Percentiles rank a stretch among this genome's conserved stretches.
phyloP scores from a whole-genome alignment of 345 rosid genomes.

The Iberis pinnata region DNA sequence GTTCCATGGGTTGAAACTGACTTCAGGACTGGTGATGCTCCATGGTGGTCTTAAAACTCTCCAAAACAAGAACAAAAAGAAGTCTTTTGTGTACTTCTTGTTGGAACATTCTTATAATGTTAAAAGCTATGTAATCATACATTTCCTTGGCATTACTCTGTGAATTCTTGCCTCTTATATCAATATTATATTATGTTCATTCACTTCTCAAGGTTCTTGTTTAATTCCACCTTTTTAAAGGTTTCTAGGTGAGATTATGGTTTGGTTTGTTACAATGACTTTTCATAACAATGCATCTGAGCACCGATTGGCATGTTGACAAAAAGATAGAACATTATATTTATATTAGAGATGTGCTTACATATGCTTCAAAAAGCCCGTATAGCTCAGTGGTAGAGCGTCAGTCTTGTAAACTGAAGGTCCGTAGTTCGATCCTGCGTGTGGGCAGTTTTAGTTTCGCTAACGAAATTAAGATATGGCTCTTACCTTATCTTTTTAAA shows the following conservation, averaged over 20 bases:
- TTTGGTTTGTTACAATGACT: not conserved
- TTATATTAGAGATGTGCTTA: no score
- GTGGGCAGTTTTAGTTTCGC: constrained; percentile 61
- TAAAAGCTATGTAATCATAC: constrained; percentile 15
- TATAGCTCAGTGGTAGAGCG: constrained; percentile 84
- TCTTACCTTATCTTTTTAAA: no score
- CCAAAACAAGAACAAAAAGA: not conserved
- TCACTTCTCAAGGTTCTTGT: constrained; percentile 2
- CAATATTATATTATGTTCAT: not conserved
- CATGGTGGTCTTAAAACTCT: constrained; percentile 77
- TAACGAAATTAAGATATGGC: no score
- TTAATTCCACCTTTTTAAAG: not conserved
- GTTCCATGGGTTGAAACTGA: constrained; percentile 92
- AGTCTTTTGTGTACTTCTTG: constrained; percentile 10
- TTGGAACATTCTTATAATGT: constrained; percentile 15
- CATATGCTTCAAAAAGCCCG: constrained; percentile 23
- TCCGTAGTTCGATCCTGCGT: constrained; percentile 81
- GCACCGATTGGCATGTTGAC: no score
- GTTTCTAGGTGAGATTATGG: not conserved
- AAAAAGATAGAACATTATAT: not conserved
- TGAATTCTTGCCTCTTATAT: constrained; percentile 25
- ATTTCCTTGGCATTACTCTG: constrained; percentile 27
- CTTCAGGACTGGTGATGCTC: constrained; percentile 93
- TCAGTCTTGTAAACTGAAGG: constrained; percentile 92
- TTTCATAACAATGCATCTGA: not conserved